Base-by-base conservation (phyloP, 2,329 filamentous ascomycete species). In the Nannizziopsis barbatae region DNA sequence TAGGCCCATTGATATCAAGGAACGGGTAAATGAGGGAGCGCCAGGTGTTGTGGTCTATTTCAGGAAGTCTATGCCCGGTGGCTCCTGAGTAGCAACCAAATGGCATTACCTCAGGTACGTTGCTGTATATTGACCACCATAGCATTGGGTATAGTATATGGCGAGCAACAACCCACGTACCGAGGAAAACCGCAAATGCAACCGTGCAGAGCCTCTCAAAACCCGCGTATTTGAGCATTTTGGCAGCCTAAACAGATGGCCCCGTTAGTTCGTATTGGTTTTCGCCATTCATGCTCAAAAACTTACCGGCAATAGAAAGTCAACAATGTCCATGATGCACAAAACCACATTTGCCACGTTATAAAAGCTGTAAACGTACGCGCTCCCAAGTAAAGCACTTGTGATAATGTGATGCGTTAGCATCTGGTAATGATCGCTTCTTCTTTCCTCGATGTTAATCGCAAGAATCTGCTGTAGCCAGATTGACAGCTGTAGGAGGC, bases 401-500 rank as follows among this genome's bases (percentile, higher is more conserved):
- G 92, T 98, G 63, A 96, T 81, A 62, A 95, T 78, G 69, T 98
- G 92, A 66, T 96, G 92, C 14, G 80, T 83, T 57, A 96, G 80
- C 92, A 96, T 96, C 67, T 96, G 90, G 71, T 80, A 84, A 67
- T 95, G 84, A 60, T 98, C 92, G 70, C 96, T 96, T 60, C 92
- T 79, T 56, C 84, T 80, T 68, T 93, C 86, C 68, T 98, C 92
- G 52, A 96, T 88, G 67, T 95, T 84, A 64, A 96, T 86, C 50
- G 95, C 86, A 30, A 95, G 73, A 55, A 96, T 84, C 69, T 95
- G 89, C 69, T 96, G 90, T 42, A 95, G 67, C 84, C 87, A 95
- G 66, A 95, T 96, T 18, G 84, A 82, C 68, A 89, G 84, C 65
- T 96, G 89, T 11, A 83, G 82, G 30, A 98, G 75, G 60, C 94